These are phyloP conservation scores for Cochlearia excelsa DNA, from an alignment of 345 rosid genomes.

Conservation along the genomic window DNA sequence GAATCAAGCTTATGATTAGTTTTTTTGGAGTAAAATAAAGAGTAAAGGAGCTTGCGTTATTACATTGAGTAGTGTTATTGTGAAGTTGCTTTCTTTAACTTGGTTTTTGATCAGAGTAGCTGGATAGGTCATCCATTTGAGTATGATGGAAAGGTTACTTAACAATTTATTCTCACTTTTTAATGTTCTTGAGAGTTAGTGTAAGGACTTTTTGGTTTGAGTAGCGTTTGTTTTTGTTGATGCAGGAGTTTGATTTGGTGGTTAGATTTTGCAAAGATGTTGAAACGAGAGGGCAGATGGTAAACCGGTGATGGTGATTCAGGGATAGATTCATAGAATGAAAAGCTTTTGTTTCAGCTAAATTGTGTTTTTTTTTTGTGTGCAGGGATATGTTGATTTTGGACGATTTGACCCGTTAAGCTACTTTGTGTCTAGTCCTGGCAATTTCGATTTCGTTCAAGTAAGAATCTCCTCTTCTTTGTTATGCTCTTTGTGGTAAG, in stretches of 20 bases:
- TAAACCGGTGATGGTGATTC: conserved; percentile 26
- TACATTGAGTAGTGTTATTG: conserved; percentile 9
- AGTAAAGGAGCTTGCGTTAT: conserved; percentile 21
- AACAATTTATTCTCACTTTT: neutral
- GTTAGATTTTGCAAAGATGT: conserved; percentile 93
- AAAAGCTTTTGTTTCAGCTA: neutral
- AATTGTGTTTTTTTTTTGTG: conserved; percentile 6
- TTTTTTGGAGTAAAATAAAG: neutral
- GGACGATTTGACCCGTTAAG: conserved; percentile 65
- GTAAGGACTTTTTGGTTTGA: conserved; percentile 10
- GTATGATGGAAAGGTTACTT: conserved; percentile 62
- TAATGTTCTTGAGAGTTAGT: neutral
- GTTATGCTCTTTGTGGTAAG: conserved; percentile 12
- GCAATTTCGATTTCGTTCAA: conserved; percentile 63
- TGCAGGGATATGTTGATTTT: conserved; percentile 90
- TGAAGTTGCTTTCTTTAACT: conserved; percentile 43
- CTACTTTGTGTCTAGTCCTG: conserved; percentile 63
- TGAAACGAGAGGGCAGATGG: conserved; percentile 77
- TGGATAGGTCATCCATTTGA: conserved; percentile 64
- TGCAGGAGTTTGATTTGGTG: conserved; percentile 67
- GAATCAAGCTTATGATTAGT: neutral
- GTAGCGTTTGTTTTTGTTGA: conserved; percentile 10
- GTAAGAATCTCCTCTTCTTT: conserved; percentile 42
- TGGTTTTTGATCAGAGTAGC: conserved; percentile 49
- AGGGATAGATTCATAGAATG: neutral